Evolutionary conservation across 2,329 filamentous ascomycete species (phyloP), one percentile per base, ranked within the genome.

Genomic region (Uncinocarpus reesii): DNA sequence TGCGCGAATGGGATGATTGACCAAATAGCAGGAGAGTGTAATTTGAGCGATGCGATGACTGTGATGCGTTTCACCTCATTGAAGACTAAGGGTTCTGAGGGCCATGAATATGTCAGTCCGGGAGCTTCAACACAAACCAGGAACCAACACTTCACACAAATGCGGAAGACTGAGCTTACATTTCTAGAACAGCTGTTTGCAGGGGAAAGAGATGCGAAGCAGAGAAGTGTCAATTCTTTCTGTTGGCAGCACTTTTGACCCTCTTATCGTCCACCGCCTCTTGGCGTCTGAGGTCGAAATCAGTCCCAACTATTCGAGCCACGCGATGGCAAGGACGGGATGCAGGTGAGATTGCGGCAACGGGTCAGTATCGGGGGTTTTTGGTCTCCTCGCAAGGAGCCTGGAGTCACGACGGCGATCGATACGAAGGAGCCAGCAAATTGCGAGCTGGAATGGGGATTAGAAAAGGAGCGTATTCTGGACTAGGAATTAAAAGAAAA

Each of bases 211-310:
- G 16, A 35, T 24, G 24, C 10, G 16, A 15, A 10, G 10, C 18
- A 43, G 29, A 18, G 7, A 34, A 34, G 16, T 4, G n/a, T 26
- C 24, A 29, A 34, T 15, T 10, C n/a, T 24, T 4, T 28, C 23
- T 32, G 41, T 34, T 42, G 28, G n/a, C 24, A 43, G 24, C 28
- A 36, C 20, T 32, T 20, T 23, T 16, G 28, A 24, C 18, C 41
- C 20, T 34, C 24, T 28, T 34, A 34, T 23, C 16, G 24, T 43
- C 41, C 36, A 35, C 28, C 21, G 4, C 20, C 32, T 45, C 42
- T 45, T 45, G 42, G 42, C 42, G 42, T 45, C 37, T 45, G 42
- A 45, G 42, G 21, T 37, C 16, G 31, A 37, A n/a, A 26, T 13
- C 15, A 34, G 24, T 15, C 7, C 32, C 6, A 6, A 6, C 26